Evolutionary conservation across 2,329 filamentous ascomycete species (phyloP).

Genomic region (Phialemonium atrogriseum): DNA sequence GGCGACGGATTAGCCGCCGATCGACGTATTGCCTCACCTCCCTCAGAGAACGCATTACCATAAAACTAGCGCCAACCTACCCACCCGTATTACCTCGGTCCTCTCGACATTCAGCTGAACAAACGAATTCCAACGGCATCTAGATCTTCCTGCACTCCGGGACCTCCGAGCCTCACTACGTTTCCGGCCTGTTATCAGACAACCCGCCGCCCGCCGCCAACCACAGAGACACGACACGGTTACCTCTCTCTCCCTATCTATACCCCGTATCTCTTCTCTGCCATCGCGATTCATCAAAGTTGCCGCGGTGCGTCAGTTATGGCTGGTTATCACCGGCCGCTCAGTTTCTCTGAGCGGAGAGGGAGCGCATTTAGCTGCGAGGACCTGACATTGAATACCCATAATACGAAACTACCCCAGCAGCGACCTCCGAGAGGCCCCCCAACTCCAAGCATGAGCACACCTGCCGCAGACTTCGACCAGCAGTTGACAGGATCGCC

Average conservation of each 20-base stretch:
- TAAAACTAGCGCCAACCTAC: too few species aligned
- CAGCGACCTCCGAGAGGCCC: slow-evolving; percentile 45
- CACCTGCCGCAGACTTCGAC: slow-evolving; percentile 55
- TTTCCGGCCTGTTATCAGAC: too few species aligned
- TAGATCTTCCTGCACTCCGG: too few species aligned
- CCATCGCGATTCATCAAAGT: neutral
- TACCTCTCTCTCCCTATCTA: neutral
- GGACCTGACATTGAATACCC: slow-evolving; percentile 46
- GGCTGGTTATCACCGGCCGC: slow-evolving; percentile 37
- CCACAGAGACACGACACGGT: too few species aligned
- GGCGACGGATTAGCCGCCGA: too few species aligned
- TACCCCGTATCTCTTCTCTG: neutral
- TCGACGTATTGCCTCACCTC: too few species aligned
- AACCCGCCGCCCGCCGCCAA: too few species aligned
- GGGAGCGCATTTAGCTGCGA: slow-evolving; percentile 48
- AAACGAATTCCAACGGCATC: too few species aligned
- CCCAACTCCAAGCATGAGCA: slow-evolving; percentile 59
- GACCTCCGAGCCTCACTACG: too few species aligned
- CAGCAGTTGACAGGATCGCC: slow-evolving; percentile 53
- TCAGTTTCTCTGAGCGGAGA: slow-evolving; percentile 54
- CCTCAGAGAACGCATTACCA: too few species aligned
- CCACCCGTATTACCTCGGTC: too few species aligned
- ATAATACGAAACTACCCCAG: slow-evolving; percentile 43
- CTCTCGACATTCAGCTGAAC: too few species aligned
- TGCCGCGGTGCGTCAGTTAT: slow-evolving; percentile 18